These are phyloP conservation scores for Fusarium sp. DNA, from an alignment of 2,329 filamentous ascomycete genomes.

Conservation along the genomic window DNA sequence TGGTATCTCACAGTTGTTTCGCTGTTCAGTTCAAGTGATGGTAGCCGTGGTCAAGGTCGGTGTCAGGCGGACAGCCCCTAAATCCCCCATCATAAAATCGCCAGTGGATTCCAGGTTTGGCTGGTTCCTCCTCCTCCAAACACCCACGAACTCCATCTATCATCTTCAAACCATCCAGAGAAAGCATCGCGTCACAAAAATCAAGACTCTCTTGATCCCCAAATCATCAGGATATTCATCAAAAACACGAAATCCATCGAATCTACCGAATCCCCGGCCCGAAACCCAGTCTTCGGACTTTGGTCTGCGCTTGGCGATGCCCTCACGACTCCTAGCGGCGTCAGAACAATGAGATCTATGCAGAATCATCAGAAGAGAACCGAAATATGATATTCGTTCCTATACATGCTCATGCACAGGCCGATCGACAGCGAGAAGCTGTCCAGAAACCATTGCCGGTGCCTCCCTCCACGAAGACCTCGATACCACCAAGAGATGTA, in stretches of 20 bases:
- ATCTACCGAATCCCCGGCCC: not conserved
- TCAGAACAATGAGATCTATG: no score
- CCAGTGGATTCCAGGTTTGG: not conserved
- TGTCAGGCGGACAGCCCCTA: not conserved
- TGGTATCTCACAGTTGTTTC: not conserved
- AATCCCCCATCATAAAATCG: not conserved
- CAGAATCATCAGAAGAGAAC: no score
- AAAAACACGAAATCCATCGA: not conserved
- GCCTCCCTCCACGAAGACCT: no score
- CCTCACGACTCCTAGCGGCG: not conserved
- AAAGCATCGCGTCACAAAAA: not conserved
- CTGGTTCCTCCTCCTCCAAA: not conserved
- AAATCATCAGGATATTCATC: not conserved
- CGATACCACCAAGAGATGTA: not conserved
- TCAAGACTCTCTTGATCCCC: not conserved
- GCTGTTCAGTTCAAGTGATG: not conserved
- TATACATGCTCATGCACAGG: not conserved
- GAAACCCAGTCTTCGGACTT: fast-evolving
- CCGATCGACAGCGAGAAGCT: not conserved
- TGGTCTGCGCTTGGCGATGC: not conserved
- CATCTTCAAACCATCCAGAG: not conserved
- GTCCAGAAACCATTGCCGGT: not conserved
- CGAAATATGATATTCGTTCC: fast-evolving
- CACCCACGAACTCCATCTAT: not conserved
- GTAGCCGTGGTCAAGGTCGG: not conserved